A percentile compares a stretch with the other conserved stretches of the same genome.
Conservation (phyloP, 495 filamentous ascomycete genomes). For the Neurospora terricola region DNA sequence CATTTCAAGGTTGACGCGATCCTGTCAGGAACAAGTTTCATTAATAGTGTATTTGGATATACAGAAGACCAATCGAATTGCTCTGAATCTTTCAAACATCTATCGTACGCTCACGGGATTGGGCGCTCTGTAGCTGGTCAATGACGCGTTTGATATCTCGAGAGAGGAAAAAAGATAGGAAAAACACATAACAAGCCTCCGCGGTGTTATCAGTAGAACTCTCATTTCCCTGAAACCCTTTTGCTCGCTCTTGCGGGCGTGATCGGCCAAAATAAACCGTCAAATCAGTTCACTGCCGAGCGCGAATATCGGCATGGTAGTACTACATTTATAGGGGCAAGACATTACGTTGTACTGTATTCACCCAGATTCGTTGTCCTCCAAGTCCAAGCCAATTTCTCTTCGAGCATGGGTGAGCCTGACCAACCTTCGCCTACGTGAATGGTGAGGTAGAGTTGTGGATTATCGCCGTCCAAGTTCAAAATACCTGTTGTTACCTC, state of each 20-base stretch:
- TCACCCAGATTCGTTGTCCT: not conserved
- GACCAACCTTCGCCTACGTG: not conserved
- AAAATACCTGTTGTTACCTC: constrained; percentile 15
- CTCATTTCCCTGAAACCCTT: not conserved
- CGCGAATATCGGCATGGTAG: not conserved
- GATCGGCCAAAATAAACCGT: not conserved
- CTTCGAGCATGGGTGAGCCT: not conserved
- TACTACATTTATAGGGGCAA: not conserved
- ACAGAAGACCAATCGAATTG: not conserved
- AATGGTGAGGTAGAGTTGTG: not conserved
- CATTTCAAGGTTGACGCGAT: not conserved
- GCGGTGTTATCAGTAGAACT: not conserved
- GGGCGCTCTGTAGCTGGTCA: not conserved
- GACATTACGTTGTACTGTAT: not conserved
- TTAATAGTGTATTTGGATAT: not conserved
- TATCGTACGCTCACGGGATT: not conserved
- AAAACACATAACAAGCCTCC: not conserved
- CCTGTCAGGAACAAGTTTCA: not conserved
- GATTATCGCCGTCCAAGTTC: constrained; percentile 10
- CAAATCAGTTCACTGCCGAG: not conserved
- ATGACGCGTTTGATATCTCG: not conserved
- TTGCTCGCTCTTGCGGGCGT: not conserved
- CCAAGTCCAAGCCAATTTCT: not conserved
- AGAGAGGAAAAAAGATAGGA: not conserved
- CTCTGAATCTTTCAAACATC: not conserved